Base-by-base conservation (phyloP, 352 stramenopile genomes). In the Globisporangium heterothallicum region DNA sequence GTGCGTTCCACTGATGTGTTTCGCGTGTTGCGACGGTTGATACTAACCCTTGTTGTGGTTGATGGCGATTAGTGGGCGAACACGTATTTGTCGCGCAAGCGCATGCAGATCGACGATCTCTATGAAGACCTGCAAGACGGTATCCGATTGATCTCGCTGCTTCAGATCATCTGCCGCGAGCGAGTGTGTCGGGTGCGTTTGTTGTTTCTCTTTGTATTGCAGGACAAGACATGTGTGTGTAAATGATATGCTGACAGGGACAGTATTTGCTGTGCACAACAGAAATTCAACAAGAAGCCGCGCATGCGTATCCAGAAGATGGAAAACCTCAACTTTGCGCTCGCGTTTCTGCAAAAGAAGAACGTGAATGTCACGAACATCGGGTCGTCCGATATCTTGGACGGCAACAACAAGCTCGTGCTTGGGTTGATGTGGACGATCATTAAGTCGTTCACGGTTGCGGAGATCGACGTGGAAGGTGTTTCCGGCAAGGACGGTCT, bases 301-400 rank as follows among this genome's bases (percentile, higher is more conserved):
- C 86, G 87, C 58, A 96, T 96, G 79, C 82, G 87, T 45, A 97
- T 97, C 66, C 88, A 97, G 58, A 96, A 96, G 71, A 90, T 96
- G 68, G 88, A 96, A 65, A 96, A 96, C 59, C 64, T 94, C 16
- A 96, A 95, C 72, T 86, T 96, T 52, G 77, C 86, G 43, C 94
- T 96, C 58, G 79, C 86, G 30, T 95, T 92, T 50, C 72, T 95
- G 67, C 79, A 92, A 48, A 86, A 87, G 60, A 92, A 92, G 61
- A 86, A 90, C 58, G 72, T 97, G 4, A 92, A 88, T 60, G 59
- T 96, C 48, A 94, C 88, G 13, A 97, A 97, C 73, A 88, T 97
- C 29, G 86, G 88, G 38, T 96, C 85, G 47, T 89, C 80, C n/a
- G 88, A 97, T 58, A 95, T 97, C 45, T 59, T 96, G 38, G 85